phyloP scores from a whole-genome alignment of 257 asterid genomes.

The Rehmannia glutinosa region DNA sequence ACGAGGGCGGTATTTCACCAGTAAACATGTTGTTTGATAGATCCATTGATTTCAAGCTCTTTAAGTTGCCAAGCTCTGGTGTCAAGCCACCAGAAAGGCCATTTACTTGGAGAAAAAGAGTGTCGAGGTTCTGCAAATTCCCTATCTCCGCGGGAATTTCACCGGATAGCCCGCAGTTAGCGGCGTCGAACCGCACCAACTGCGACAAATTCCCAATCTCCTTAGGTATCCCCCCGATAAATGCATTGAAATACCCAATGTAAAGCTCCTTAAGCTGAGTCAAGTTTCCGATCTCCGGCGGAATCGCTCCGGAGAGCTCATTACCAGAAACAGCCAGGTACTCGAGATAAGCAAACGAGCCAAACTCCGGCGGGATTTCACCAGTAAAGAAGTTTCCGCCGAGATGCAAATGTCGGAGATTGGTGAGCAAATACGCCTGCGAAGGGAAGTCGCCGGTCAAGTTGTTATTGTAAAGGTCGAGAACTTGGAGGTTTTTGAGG shows the following conservation, averaged over 20 bases:
- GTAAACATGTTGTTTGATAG: conserved; percentile 74
- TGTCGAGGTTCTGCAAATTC: conserved; percentile 64
- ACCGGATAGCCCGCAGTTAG: conserved; percentile 84
- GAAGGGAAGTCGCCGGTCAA: conserved; percentile 67
- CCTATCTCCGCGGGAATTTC: conserved; percentile 75
- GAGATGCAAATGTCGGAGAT: conserved; percentile 62
- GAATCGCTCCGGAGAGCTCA: conserved; percentile 63
- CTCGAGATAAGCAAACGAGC: conserved; percentile 47
- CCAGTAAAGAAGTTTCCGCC: conserved; percentile 84
- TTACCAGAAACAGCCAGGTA: conserved; percentile 84
- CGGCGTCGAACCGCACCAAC: conserved; percentile 64
- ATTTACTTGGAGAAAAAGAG: conserved; percentile 88
- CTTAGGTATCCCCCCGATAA: conserved; percentile 73
- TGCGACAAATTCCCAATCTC: conserved; percentile 68
- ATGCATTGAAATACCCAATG: conserved; percentile 72
- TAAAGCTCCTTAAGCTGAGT: conserved; percentile 62
- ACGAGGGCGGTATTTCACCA: conserved; percentile 70
- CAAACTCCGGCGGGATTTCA: conserved; percentile 62
- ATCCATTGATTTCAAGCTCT: conserved; percentile 81
- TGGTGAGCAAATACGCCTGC: conserved; percentile 38
- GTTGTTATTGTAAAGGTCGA: conserved; percentile 81
- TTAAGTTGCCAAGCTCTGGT: conserved; percentile 68
- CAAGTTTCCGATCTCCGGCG: conserved; percentile 66
- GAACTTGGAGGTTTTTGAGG: conserved; percentile 49
- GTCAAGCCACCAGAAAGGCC: conserved; percentile 58